Conservation (phyloP, 2,329 filamentous ascomycete species). For the Xylariaceae sp. region DNA sequence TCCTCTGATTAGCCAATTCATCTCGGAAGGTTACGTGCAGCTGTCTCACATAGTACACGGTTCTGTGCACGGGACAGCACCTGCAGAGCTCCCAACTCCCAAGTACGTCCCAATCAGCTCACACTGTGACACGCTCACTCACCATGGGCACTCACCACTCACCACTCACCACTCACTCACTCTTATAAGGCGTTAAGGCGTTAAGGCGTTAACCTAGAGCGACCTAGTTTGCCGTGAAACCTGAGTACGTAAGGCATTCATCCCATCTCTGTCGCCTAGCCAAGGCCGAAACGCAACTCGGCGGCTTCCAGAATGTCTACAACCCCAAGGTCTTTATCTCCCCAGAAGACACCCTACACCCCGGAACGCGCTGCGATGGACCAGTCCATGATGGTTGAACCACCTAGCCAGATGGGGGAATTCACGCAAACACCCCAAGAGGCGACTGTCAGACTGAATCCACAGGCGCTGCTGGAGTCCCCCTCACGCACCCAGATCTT, state of each 20-base stretch:
- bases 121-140: background rate
- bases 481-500: constrained; percentile 21
- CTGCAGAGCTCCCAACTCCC: too few species aligned
- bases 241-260: background rate
- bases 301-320: constrained; percentile 23
- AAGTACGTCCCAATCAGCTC: background rate
- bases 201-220: too few species aligned
- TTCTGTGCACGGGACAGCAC: too few species aligned
- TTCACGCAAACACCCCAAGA: constrained; percentile 22
- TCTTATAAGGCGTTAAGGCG: background rate
- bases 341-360: constrained; percentile 20
- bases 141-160: background rate
- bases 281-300: background rate
- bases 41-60: too few species aligned
- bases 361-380: constrained; percentile 23
- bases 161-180: background rate
- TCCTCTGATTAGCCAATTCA: constrained; percentile 13
- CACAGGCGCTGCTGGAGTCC: constrained; percentile 19
- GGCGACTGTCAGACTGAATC: constrained; percentile 23
- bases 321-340: constrained; percentile 27
- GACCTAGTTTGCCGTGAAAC: too few species aligned
- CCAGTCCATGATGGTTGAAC: constrained; percentile 33
- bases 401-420: constrained; percentile 27
- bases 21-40: background rate
- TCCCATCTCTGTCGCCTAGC: background rate